These are phyloP conservation scores for Neurospora discreta DNA, from an alignment of 495 filamentous ascomycete genomes.

Conservation along the genomic window DNA sequence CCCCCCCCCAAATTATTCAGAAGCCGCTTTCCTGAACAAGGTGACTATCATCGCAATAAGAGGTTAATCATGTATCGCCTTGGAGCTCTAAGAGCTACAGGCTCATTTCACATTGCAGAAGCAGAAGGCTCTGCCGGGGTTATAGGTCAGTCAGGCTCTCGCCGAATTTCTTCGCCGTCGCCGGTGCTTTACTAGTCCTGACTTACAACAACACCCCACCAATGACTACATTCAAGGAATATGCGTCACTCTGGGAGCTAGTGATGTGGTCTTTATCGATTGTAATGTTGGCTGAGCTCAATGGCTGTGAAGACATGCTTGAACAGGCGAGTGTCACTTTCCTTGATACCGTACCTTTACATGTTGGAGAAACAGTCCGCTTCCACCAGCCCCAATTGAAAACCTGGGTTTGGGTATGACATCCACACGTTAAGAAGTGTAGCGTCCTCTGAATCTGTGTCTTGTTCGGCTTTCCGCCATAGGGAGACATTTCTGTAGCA, in stretches of 20 bases:
- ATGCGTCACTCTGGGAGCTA: conserved; percentile 14
- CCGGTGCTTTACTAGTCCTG: conserved; percentile 19
- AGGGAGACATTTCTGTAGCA: no score
- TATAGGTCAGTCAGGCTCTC: conserved; percentile 18
- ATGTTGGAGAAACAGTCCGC: neutral
- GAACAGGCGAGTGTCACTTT: conserved; percentile 7
- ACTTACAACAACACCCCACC: conserved; percentile 25
- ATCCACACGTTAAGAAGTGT: no score
- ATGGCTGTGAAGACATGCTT: conserved; percentile 17
- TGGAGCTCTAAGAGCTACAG: no score
- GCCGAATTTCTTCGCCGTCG: conserved; percentile 27
- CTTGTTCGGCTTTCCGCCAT: no score
- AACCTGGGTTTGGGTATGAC: no score
- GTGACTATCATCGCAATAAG: conserved; percentile 24
- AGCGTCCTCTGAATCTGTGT: no score
- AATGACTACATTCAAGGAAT: conserved; percentile 10
- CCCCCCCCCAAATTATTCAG: no score
- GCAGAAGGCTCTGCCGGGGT: conserved; percentile 14
- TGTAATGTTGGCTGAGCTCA: conserved; percentile 18
- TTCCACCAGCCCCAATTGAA: no score
- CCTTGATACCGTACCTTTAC: neutral
- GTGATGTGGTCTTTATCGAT: conserved; percentile 12
- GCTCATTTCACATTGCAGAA: no score
- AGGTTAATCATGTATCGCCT: neutral
- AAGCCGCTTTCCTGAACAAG: conserved; percentile 15